phyloP scores from a whole-genome alignment of 768 basidiomycete genomes.

The Pholiota conissans region DNA sequence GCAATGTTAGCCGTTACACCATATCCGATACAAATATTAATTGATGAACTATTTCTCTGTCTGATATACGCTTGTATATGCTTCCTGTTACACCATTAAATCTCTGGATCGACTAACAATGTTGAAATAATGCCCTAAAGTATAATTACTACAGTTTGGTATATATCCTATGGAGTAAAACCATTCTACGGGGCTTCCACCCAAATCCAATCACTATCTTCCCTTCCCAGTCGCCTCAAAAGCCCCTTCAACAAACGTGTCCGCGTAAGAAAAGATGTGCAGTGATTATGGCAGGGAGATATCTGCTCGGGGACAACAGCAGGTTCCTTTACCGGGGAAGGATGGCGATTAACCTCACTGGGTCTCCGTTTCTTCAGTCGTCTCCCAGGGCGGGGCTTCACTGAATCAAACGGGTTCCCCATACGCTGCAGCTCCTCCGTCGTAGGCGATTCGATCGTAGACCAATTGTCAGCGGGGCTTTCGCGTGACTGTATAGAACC shows the following conservation, averaged over 20 bases:
- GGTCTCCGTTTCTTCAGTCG: constrained; percentile 2
- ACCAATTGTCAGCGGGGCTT: not conserved
- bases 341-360: not conserved
- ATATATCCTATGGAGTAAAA: not conserved
- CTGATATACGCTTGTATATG: no score
- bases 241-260: not conserved
- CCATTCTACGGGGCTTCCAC: not conserved
- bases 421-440: not conserved
- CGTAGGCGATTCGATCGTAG: constrained; percentile 8
- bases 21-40: constrained; percentile 50
- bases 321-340: not conserved
- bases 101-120: no score
- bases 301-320: not conserved
- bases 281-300: not conserved
- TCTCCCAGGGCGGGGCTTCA: not conserved
- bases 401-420: not conserved
- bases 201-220: constrained; percentile 1
- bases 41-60: no score
- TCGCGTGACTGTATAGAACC: not conserved
- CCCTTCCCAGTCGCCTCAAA: not conserved
- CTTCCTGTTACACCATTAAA: no score
- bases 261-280: not conserved
- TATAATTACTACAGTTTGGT: not conserved
- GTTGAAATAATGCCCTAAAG: not conserved
- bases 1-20: constrained; percentile 71